phyloP scores from a whole-genome alignment of 2,329 filamentous ascomycete genomes.

The Gyromitra esculenta region DNA sequence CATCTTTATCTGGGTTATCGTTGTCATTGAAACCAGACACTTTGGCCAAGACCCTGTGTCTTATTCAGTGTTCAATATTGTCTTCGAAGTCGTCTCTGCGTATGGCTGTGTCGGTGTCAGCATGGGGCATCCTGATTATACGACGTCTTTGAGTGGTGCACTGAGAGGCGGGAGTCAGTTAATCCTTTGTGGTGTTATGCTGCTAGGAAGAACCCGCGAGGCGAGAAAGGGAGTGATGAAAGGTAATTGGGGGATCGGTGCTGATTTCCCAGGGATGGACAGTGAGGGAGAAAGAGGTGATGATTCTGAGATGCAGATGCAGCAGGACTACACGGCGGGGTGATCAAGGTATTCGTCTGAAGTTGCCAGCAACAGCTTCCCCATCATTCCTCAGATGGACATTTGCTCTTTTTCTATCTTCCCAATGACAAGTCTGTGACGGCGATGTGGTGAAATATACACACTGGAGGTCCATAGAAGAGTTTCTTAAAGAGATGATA shows the following conservation, averaged over 20 bases:
- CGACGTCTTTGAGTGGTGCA: conserved; percentile 55
- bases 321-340: not conserved
- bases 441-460: not conserved
- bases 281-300: not conserved
- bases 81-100: conserved; percentile 57
- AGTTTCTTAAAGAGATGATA: not conserved
- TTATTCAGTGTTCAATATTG: conserved; percentile 56
- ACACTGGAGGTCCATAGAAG: not conserved
- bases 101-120: conserved; percentile 57
- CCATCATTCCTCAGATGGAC: not conserved
- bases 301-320: not conserved
- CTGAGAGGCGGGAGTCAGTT: conserved; percentile 54
- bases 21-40: conserved; percentile 53
- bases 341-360: not conserved
- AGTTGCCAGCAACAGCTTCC: not conserved
- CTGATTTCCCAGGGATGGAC: conserved; percentile 6
- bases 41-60: conserved; percentile 51
- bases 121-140: conserved; percentile 51
- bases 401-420: not conserved
- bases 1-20: conserved; percentile 33
- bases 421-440: not conserved
- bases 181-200: conserved; percentile 55
- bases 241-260: conserved; percentile 40
- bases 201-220: conserved; percentile 51
- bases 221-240: conserved; percentile 48